Percentiles rank a stretch among this genome's conserved stretches.
Evolutionary conservation across 176 grass and related monocot genomes (phyloP).

Genomic region (Cenchrus purpureus): DNA sequence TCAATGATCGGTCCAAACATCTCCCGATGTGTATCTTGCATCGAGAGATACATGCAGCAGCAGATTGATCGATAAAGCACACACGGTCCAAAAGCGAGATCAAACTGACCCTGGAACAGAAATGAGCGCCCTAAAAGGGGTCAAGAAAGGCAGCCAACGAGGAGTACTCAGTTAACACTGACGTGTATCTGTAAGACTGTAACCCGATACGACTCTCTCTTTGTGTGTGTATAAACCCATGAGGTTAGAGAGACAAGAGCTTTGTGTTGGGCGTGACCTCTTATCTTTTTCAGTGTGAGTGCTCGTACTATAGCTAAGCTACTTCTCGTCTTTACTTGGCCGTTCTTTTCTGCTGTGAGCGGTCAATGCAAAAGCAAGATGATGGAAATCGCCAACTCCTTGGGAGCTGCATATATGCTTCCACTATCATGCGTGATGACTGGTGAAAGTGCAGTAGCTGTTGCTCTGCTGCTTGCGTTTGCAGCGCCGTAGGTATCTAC

Average conservation of each 20-base stretch:
- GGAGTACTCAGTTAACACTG: conserved; percentile 31
- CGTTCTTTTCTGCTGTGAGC: conserved; percentile 25
- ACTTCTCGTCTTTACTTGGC: conserved; percentile 36
- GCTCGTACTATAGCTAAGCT: background rate
- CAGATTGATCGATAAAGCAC: conserved; percentile 35
- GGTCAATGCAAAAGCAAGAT: conserved; percentile 37
- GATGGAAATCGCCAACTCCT: background rate
- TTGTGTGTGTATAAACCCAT: conserved; percentile 7
- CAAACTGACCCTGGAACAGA: conserved; percentile 46
- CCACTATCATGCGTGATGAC: conserved; percentile 7
- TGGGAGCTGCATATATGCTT: conserved; percentile 15
- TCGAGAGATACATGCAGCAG: conserved; percentile 20
- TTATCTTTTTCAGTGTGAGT: conserved; percentile 10
- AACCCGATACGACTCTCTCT: conserved; percentile 20
- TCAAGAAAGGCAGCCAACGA: conserved; percentile 38
- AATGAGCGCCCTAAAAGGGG: conserved; percentile 41
- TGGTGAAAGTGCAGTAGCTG: background rate
- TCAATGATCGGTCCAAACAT: background rate
- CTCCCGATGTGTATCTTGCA: conserved; percentile 2
- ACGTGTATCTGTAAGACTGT: background rate
- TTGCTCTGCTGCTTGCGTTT: background rate
- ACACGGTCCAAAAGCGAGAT: conserved; percentile 46
- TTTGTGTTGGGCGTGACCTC: background rate
- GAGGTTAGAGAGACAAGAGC: conserved; percentile 9
- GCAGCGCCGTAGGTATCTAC: background rate